These are phyloP conservation scores for Pneumocystis jirovecii DNA, from an alignment of 1,139 yeast species.

Conservation along the genomic window DNA sequence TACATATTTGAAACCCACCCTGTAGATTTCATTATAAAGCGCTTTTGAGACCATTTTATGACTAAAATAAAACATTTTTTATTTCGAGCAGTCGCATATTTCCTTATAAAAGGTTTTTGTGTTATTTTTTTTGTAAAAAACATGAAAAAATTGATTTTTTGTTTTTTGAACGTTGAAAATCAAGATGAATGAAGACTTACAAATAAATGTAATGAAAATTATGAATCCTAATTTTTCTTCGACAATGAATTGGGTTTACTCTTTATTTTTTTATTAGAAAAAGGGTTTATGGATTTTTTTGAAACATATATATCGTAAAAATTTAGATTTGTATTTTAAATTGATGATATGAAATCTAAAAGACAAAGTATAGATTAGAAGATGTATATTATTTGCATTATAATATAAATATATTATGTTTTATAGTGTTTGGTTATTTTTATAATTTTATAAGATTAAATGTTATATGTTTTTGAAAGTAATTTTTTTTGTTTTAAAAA, in stretches of 20 bases:
- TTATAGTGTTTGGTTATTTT: background rate
- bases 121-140: background rate
- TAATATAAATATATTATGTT: background rate
- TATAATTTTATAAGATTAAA: background rate
- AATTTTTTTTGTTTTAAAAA: background rate
- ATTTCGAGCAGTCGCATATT: no score
- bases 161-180: background rate
- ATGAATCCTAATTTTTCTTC: background rate
- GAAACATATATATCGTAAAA: background rate
- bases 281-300: background rate
- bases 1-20: background rate
- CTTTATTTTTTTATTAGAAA: background rate
- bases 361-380: background rate
- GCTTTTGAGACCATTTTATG: background rate
- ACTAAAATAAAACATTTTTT: background rate
- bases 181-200: background rate
- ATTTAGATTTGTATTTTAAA: background rate
- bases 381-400: background rate
- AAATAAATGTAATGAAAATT: background rate
- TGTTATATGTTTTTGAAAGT: background rate
- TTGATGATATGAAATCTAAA: background rate
- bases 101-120: background rate
- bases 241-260: background rate
- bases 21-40: background rate
- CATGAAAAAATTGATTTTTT: background rate